phyloP scores from a whole-genome alignment of 1,284 basidiomycete genomes.

The Rhodotorula sp. region DNA sequence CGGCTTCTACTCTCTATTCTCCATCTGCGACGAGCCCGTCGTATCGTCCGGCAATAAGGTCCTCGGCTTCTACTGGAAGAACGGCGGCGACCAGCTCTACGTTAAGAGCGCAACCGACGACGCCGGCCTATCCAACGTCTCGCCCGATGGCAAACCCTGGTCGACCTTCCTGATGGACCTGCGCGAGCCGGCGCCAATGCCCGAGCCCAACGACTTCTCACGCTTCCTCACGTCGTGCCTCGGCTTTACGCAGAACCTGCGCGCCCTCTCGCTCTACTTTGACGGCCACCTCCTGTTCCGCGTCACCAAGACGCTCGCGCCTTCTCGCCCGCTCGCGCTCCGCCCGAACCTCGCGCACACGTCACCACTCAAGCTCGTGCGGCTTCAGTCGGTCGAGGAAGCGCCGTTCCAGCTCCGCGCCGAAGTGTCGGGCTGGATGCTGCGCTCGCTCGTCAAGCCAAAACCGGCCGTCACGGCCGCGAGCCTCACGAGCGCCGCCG shows the following conservation, averaged over 20 bases:
- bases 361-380: constrained; percentile 64
- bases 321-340: constrained; percentile 62
- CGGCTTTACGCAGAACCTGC: constrained; percentile 86
- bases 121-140: constrained; percentile 22
- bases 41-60: constrained; percentile 78
- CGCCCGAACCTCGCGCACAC: constrained; percentile 57
- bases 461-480: constrained; percentile 7
- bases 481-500: constrained; percentile 9
- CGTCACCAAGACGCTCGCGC: constrained; percentile 68
- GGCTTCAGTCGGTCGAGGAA: constrained; percentile 64
- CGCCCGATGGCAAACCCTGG: constrained; percentile 61
- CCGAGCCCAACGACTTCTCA: constrained; percentile 57
- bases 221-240: constrained; percentile 80
- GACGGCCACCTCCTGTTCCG: constrained; percentile 62
- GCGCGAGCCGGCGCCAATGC: constrained; percentile 79
- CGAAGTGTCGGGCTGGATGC: constrained; percentile 78
- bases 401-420: constrained; percentile 79
- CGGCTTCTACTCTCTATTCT: constrained; percentile 50
- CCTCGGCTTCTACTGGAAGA: constrained; percentile 89
- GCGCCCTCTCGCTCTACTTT: constrained; percentile 60
- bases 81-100: constrained; percentile 67
- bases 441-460: constrained; percentile 51
- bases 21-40: constrained; percentile 73
- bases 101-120: constrained; percentile 37
- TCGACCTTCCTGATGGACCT: constrained; percentile 89